Percentiles rank a stretch among this genome's conserved stretches.
These are phyloP conservation scores for Penicillium sp. DNA, from an alignment of 2,329 filamentous ascomycete genomes.

Conservation along the genomic window DNA sequence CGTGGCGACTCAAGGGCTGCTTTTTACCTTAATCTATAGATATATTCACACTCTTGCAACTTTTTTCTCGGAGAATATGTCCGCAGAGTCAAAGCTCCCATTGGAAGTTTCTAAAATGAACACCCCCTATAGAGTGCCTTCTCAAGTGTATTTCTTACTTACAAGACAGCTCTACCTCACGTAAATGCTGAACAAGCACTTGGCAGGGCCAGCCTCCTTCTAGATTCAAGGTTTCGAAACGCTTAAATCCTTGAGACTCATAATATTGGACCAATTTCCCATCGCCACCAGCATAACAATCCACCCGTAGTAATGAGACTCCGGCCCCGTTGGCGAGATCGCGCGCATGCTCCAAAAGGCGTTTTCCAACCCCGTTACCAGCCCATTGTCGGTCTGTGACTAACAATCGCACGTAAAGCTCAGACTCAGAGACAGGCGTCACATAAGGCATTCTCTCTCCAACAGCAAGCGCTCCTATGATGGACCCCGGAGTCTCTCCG, in stretches of 20 bases:
- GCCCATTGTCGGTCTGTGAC: constrained; percentile 13
- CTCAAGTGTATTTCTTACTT: too few relatives aligned
- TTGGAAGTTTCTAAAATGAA: too few relatives aligned
- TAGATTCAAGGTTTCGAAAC: neutral
- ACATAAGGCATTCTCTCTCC: constrained; percentile 16
- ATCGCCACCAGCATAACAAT: constrained; percentile 17
- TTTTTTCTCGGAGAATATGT: too few relatives aligned
- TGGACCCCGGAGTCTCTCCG: neutral
- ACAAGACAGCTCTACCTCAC: neutral
- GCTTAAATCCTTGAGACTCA: constrained; percentile 17
- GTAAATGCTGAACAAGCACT: constrained; percentile 12
- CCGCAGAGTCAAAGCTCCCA: too few relatives aligned
- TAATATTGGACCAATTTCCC: constrained; percentile 16
- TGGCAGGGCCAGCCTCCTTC: constrained; percentile 10
- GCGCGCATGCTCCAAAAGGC: constrained; percentile 16
- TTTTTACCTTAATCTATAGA: too few relatives aligned
- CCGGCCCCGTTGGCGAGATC: constrained; percentile 6
- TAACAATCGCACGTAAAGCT: constrained; percentile 16
- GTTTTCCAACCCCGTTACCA: constrained; percentile 9
- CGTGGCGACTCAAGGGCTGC: too few relatives aligned
- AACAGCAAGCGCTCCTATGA: constrained; percentile 14
- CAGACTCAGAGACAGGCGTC: constrained; percentile 12
- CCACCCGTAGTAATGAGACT: constrained; percentile 14
- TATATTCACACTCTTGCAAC: too few relatives aligned
- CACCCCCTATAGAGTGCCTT: too few relatives aligned